Base-by-base conservation (phyloP, 495 filamentous ascomycete genomes). In the Amphirosellinia nigrospora region DNA sequence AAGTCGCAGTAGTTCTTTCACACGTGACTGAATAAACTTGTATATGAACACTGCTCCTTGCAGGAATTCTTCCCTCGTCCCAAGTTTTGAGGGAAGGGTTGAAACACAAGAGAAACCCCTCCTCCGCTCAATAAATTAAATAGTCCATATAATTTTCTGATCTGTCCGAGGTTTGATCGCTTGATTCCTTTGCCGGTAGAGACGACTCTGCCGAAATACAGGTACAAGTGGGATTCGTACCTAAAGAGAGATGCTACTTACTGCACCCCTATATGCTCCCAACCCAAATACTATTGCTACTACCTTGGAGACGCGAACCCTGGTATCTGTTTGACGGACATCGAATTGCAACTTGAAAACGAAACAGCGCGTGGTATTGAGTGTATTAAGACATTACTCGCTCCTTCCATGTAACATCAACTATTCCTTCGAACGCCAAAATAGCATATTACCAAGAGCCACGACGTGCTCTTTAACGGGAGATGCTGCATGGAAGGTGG, bases 71-170 rank as follows among this genome's bases (percentile, higher is more conserved):
- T 23, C 36, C 36, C 58, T 61, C 30, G 11, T n/a, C 41, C 60
- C 60, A 30, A 64, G 28, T 34, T 45, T 64, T 16, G 46, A 34
- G 43, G 34, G 23, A 65, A 52, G 8, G 32, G 19, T 15, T 65
- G 63, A 65, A 65, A 65, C 63, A 21, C 13, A 28, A 9, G 4
- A 64, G 41, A 53, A 65, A 38, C 46, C 34, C 38, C 46, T 65
- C 46, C 32, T 39, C 46, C n/a, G 11, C 63, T 34, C 23, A 11
- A 11, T 65, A 50, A 21, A 23, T 64, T 64, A 50, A 8, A 23
- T 61, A 58, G 21, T 58, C 10, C 30, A 38, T 53, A 53, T 28
- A n/a, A 36, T 19, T 30, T 32, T 19, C 30, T 21, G 5, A 19
- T 8, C 32, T 21, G 4, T 36, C 32, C 32, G 32, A 58, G 30